These are phyloP conservation scores for Echinochloa phyllopogon DNA, from an alignment of 176 grass and related monocot genomes.

Conservation along the genomic window DNA sequence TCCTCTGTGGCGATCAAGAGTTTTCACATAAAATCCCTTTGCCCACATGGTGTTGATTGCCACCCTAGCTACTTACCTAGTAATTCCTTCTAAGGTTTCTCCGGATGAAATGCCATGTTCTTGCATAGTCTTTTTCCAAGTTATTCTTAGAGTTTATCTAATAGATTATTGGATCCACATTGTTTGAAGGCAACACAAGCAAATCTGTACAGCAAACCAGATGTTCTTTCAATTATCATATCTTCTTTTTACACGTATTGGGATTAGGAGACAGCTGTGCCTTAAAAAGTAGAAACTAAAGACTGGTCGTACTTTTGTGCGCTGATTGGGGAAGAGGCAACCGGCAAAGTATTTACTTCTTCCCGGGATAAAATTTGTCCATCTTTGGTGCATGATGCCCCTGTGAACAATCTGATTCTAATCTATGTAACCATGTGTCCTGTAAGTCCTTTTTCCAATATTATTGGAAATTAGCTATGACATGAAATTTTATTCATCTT, in stretches of 20 bases:
- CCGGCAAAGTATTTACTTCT: neutral
- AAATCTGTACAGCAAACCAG: constrained; percentile 31
- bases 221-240: constrained; percentile 20
- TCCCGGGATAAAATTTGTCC: neutral
- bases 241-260: constrained; percentile 15
- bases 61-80: constrained; percentile 8
- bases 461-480: neutral
- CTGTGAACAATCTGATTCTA: neutral
- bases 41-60: neutral
- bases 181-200: constrained; percentile 28
- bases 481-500: neutral
- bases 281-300: neutral
- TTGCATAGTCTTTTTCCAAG: neutral
- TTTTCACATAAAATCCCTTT: constrained; percentile 13
- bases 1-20: constrained; percentile 14
- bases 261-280: neutral
- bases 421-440: neutral
- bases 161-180: neutral
- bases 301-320: neutral
- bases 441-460: neutral
- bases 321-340: constrained; percentile 5
- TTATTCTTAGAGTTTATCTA: neutral
- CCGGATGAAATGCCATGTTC: neutral
- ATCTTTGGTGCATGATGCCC: neutral
- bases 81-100: constrained; percentile 27